Base-by-base conservation (phyloP, 2,329 filamentous ascomycete genomes). In the Neofusicoccum laricinum region DNA sequence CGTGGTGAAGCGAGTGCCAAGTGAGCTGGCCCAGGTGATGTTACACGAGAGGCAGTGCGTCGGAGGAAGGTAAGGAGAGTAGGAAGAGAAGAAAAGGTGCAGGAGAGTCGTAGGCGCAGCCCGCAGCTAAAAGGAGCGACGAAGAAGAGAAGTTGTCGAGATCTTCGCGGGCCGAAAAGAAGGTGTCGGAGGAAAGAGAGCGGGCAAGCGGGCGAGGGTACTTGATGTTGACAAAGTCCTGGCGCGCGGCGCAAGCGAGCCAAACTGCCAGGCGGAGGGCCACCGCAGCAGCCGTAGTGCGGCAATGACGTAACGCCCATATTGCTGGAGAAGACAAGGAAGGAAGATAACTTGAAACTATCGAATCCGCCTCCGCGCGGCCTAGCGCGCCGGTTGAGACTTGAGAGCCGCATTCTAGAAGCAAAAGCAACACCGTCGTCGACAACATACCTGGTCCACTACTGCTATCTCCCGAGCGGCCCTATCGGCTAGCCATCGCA, bases 391-490 rank as follows among this genome's bases (percentile, higher is more conserved):
- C 53, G 21, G 40, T 58, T 41, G 51, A 34, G 53, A 58, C 21
- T 58, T 41, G 51, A 34, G 53, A 58, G 53, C 38, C 25, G 41
- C 55, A 59, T 46, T 59, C 55, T 59, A 25, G n/a, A 46, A 10
- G 53, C 40, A 58, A 19, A 19, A 4, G 17, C 25, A 45, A 25
- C 15, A 32, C 7, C 21, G 17, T 11, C 19, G 19, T 4, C 17
- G 14, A 15, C 32, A 15, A 36, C 7, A 57, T 41, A 4, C 36
- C 34, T 41, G 19, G 17, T 19, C 34, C 40, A n/a, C 25, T 14
- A 25, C 17, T 15, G 6, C 50, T 17, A 21, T 10, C 19, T 19
- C 32, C 6, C 19, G 25, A 30, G 25, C 25, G 25, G 25, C 25
- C 4, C 25, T 30, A 1, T 7, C 25, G 25, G 25, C 7, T 30